Base-by-base conservation (phyloP, 331 rosid genomes). In the Quercus phellos region DNA sequence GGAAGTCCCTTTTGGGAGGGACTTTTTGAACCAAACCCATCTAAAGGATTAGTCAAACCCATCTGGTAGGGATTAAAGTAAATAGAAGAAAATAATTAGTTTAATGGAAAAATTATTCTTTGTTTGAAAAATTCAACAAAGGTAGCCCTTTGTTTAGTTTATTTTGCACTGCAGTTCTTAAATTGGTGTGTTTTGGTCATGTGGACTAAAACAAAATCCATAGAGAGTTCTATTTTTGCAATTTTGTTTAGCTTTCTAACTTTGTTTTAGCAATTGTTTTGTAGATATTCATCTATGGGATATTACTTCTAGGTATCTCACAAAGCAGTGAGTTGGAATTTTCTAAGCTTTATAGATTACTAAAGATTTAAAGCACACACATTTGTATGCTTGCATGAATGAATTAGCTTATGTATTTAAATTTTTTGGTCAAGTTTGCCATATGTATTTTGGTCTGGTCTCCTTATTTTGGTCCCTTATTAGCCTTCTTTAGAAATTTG, bases 221-320 rank as follows among this genome's bases (percentile, higher is more conserved):
- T 12, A 7, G 70, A 6, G 13, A 64, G 5, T 64, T 3, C 0
- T 56, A 12, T 32, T 64, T 30, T 63, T 4, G 30, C 35, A 32
- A 32, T 32, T 32, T 32, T 32, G 5, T 14, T 38, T 16, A 55
- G 63, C 19, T 59, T 60, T 22, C 81, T 71, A 83, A 21, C 17
- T 82, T 70, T 56, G 84, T 38, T 38, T 38, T 38, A 1, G 10
- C 46, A 22, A 82, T 42, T 75, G 56, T 97, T 83, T 51, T 78
- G 61, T 97, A 94, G 99, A 92, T 86, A 92, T 94, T 80, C 91
- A 94, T 55, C 96, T 90, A 13, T 94, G 97, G 99, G 90, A 92
- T 84, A 63, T 94, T 56, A 92, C 95, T 61, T 79, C 91, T 74
- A 88, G 97, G 99, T 94, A 90, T 76, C 54, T 63, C 13, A 3